These are phyloP conservation scores for Aspergillus arachidicola DNA, from an alignment of 2,329 filamentous ascomycete genomes.

Conservation along the genomic window DNA sequence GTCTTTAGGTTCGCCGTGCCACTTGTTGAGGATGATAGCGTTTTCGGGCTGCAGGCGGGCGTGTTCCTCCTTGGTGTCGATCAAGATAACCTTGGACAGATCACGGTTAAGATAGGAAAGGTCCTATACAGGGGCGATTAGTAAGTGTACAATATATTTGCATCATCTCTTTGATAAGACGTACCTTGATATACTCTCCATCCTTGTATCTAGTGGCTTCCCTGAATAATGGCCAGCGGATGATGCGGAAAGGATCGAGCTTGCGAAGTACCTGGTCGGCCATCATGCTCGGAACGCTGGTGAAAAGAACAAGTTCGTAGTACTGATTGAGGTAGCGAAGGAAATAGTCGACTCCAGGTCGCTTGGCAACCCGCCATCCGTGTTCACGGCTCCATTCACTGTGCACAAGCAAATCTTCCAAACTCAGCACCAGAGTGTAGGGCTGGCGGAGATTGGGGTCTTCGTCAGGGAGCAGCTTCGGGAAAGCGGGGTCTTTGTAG, in stretches of 20 bases:
- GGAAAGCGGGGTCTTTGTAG: constrained; percentile 94
- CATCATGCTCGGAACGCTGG: constrained; percentile 78
- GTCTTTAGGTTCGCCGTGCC: constrained; percentile 81
- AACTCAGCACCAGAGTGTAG: constrained; percentile 87
- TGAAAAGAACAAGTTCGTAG: constrained; percentile 97
- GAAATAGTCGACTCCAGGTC: constrained; percentile 96
- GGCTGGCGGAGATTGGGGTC: constrained; percentile 80
- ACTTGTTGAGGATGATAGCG: constrained; percentile 86
- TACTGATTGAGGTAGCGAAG: constrained; percentile 95
- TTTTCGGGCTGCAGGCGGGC: constrained; percentile 94
- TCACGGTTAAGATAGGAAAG: constrained; percentile 97
- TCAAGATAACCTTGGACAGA: constrained; percentile 89
- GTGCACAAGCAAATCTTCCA: constrained; percentile 93
- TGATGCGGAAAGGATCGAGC: constrained; percentile 90
- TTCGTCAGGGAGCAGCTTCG: constrained; percentile 76
- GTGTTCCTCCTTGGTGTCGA: constrained; percentile 83
- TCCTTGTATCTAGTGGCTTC: constrained; percentile 98
- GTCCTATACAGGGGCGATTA: constrained; percentile 59
- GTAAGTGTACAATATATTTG: background rate
- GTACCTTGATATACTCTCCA: constrained; percentile 92
- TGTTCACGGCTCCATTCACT: constrained; percentile 93
- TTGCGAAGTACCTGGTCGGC: constrained; percentile 89
- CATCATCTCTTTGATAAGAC: constrained; percentile 26
- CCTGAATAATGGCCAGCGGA: constrained; percentile 91
- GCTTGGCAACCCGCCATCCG: constrained; percentile 93